These are phyloP conservation scores for Puccinellia tenuiflora DNA, from an alignment of 176 grass and related monocot species.

Conservation along the genomic window DNA sequence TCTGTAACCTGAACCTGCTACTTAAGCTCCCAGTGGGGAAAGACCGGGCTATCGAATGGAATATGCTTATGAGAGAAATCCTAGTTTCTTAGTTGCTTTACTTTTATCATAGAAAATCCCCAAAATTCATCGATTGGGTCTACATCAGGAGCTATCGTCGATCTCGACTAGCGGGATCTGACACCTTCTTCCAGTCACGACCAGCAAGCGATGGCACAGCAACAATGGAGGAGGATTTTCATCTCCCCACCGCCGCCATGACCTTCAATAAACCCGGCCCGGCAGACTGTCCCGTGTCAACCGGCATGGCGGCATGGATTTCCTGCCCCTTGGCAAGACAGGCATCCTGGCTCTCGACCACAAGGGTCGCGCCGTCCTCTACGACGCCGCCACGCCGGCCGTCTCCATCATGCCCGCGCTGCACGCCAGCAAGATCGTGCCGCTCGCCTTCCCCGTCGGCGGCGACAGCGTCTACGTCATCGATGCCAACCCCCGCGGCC, in stretches of 20 bases:
- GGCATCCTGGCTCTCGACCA: not conserved
- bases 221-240: not conserved
- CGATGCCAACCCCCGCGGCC: not conserved
- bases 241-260: not conserved
- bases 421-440: not conserved
- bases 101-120: too few relatives aligned
- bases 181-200: not conserved
- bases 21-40: too few relatives aligned
- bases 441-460: not conserved
- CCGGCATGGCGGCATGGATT: not conserved
- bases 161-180: too few relatives aligned
- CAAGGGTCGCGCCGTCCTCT: not conserved
- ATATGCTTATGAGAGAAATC: too few relatives aligned
- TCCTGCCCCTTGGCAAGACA: not conserved
- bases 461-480: not conserved
- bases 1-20: too few relatives aligned
- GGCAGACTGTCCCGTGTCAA: not conserved
- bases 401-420: not conserved
- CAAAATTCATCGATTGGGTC: too few relatives aligned
- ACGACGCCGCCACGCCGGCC: not conserved
- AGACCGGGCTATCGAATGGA: too few relatives aligned
- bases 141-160: too few relatives aligned
- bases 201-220: not conserved
- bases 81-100: too few relatives aligned
- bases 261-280: not conserved